Evolutionary conservation across 2,329 filamentous ascomycete species (phyloP), one percentile per base, ranked within the genome.

Genomic region (Trichophyton benhamiae): DNA sequence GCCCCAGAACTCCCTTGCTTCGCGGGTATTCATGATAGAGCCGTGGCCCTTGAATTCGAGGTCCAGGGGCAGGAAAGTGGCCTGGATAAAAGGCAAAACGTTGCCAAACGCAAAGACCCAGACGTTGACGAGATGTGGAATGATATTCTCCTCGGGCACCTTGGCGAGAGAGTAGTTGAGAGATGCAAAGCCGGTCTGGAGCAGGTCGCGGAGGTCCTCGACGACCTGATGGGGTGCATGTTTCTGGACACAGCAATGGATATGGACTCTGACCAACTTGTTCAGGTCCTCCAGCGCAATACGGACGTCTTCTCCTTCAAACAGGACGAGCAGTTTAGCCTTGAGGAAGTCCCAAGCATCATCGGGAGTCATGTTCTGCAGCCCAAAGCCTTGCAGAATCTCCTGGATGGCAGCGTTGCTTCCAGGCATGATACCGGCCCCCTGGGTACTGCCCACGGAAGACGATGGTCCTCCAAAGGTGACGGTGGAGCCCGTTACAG

Each of bases 81-180:
- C 91, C 76, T 97, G 92, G 68, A 99, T 86, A 70, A 96, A 97
- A 0, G 94, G 94, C 3, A 97, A 76, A 42, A 97, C 89, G 5
- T 84, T 88, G 2, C 90, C 92, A 69, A 96, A 96, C 0, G 94
- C 91, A 55, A 94, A 86, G 63, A 95, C 83, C 94, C 94, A 99
- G 70, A 96, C 85, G 71, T 96, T 90, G 1, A 96, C 92, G 0
- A 99, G 79, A 61, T 90, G 85, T 0, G 90, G 89, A 22, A 97
- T 90, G n/a, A 97, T 82, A 38, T 87, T 83, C 63, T 96, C 91
- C 69, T 97, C 92, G 0, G 89, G 82, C 0, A 90, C 85, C 53
- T 84, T 83, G 58, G 86, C 83, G 17, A 97, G 77, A 0, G 89
- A 91, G 66, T 91, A 88, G 67, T 96, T 92, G 1, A 99, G 80